Conservation (phyloP, 345 rosid species). For the Psidium guajava region DNA sequence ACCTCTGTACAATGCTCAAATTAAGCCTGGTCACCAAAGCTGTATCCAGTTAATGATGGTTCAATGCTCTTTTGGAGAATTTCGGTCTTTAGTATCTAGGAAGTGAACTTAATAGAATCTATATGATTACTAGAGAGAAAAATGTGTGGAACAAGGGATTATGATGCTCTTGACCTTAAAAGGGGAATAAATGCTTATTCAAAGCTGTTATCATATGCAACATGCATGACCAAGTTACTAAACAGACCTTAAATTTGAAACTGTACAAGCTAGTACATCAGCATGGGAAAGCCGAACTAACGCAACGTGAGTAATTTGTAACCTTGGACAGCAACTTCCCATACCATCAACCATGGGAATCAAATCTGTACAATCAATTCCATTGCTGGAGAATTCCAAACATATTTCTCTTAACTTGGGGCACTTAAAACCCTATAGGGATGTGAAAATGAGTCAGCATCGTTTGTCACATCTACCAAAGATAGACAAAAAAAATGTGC, state of each 20-base stretch:
- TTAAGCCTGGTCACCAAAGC: background rate
- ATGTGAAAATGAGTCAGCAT: background rate
- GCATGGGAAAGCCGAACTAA: slow-evolving; percentile 69
- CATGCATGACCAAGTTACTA: background rate
- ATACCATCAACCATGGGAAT: slow-evolving; percentile 48
- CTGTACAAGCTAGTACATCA: slow-evolving; percentile 82
- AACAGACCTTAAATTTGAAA: slow-evolving; percentile 62
- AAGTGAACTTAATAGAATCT: background rate
- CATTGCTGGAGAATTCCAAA: slow-evolving; percentile 71
- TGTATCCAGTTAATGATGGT: background rate
- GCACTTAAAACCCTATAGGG: slow-evolving; percentile 61
- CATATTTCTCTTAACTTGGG: slow-evolving; percentile 78
- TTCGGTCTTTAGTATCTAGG: background rate
- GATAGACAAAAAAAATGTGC: background rate
- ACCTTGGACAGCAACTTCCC: slow-evolving; percentile 63
- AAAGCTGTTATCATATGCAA: background rate
- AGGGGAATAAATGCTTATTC: background rate
- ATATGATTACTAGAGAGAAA: background rate
- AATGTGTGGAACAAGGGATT: background rate
- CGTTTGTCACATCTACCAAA: too few species aligned
- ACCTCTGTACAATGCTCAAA: slow-evolving; percentile 30
- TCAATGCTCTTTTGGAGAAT: background rate
- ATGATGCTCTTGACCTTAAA: background rate
- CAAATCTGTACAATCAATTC: slow-evolving; percentile 71
- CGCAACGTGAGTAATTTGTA: slow-evolving; percentile 81